These are phyloP conservation scores for Venturia oleaginea DNA, from an alignment of 2,329 filamentous ascomycete species.

Conservation along the genomic window DNA sequence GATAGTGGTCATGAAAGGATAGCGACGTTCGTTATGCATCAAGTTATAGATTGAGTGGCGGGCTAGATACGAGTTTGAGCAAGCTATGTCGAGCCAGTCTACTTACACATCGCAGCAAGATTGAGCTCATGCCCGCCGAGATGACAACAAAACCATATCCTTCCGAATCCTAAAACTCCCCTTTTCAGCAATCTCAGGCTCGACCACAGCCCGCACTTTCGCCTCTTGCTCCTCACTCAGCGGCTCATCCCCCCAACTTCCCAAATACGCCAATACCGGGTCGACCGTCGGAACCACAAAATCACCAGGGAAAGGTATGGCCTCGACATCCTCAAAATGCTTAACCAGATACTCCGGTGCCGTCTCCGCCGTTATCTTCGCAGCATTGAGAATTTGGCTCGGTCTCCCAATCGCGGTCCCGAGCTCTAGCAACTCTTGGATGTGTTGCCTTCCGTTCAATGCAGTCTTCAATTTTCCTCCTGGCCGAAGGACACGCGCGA, in stretches of 20 bases:
- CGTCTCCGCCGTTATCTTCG: conserved; percentile 2
- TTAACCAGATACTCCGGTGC: background rate
- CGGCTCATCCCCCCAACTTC: conserved; percentile 6
- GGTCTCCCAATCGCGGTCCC: background rate
- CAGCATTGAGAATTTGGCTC: background rate
- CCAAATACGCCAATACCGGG: conserved; percentile 5
- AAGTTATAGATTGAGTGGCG: background rate
- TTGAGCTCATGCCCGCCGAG: background rate
- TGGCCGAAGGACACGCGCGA: conserved; percentile 15
- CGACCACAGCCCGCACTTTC: background rate
- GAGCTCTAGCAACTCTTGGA: conserved; percentile 2
- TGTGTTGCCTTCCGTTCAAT: conserved; percentile 16
- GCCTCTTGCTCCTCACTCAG: background rate
- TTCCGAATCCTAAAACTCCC: conserved; percentile 11
- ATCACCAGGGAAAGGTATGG: background rate
- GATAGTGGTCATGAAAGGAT: too few species aligned
- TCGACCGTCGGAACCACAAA: conserved; percentile 6
- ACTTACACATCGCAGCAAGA: background rate
- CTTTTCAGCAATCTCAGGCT: background rate
- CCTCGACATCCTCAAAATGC: background rate
- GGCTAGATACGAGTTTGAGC: background rate
- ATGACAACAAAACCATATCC: background rate
- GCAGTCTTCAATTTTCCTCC: conserved; percentile 14
- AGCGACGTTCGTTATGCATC: background rate
- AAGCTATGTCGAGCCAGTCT: background rate